phyloP scores from a whole-genome alignment of 1,284 basidiomycete genomes.

The Moesziomyces parantarcticus region DNA sequence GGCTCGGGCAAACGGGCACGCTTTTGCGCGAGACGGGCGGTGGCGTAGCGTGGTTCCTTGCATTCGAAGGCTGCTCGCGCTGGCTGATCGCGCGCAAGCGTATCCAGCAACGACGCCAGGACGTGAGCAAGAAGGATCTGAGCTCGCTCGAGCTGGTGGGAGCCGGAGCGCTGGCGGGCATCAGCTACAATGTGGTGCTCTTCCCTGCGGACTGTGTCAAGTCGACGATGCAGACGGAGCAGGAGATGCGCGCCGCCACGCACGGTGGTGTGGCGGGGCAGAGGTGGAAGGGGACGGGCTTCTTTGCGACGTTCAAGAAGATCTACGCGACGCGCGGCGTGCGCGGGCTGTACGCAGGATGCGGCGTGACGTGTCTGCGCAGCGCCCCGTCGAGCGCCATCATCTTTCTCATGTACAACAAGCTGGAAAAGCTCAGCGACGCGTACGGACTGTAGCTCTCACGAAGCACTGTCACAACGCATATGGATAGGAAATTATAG shows the following conservation, averaged over 20 bases:
- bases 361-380: slow-evolving; percentile 88
- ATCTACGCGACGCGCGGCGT: slow-evolving; percentile 84
- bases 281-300: slow-evolving; percentile 73
- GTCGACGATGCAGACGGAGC: slow-evolving; percentile 92
- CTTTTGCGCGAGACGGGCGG: slow-evolving; percentile 89
- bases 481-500: neutral
- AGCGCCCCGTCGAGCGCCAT: slow-evolving; percentile 75
- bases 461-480: too few relatives aligned
- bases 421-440: slow-evolving; percentile 56
- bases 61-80: slow-evolving; percentile 75
- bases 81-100: slow-evolving; percentile 45
- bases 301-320: slow-evolving; percentile 77
- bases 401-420: slow-evolving; percentile 61
- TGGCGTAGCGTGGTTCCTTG: slow-evolving; percentile 85
- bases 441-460: slow-evolving; percentile 38
- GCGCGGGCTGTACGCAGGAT: slow-evolving; percentile 88
- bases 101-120: slow-evolving; percentile 63
- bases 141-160: slow-evolving; percentile 83
- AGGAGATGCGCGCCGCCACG: slow-evolving; percentile 75
- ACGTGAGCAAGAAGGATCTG: slow-evolving; percentile 71
- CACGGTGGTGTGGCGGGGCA: slow-evolving; percentile 5
- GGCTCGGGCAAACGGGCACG: slow-evolving; percentile 83
- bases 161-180: slow-evolving; percentile 86
- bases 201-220: slow-evolving; percentile 86
- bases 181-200: slow-evolving; percentile 77